These are phyloP conservation scores for Diutina neorugosa DNA, from an alignment of 1,139 yeast genomes.

Conservation along the genomic window DNA sequence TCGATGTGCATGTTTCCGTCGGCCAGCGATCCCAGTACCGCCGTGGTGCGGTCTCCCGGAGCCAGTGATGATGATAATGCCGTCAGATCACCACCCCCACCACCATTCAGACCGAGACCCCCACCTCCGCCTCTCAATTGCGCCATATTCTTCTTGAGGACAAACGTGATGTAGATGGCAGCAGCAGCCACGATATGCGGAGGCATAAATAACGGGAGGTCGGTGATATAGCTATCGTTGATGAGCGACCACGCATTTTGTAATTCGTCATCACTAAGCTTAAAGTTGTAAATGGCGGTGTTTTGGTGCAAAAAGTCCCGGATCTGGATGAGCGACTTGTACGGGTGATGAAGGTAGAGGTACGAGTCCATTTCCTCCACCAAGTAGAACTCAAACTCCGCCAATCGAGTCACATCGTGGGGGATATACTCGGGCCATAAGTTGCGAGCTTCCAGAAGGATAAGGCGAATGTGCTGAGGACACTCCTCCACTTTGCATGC, in stretches of 20 bases:
- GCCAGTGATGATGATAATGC: not conserved
- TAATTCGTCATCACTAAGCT: slow-evolving; percentile 52
- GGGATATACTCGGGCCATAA: slow-evolving; percentile 95
- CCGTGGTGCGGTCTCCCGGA: not conserved
- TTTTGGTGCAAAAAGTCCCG: slow-evolving; percentile 23
- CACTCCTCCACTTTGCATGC: slow-evolving; percentile 93
- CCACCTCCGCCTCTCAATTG: slow-evolving; percentile 12
- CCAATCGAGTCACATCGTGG: slow-evolving; percentile 83
- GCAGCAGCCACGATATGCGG: slow-evolving; percentile 88
- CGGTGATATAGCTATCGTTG: slow-evolving; percentile 85
- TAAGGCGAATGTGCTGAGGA: slow-evolving; percentile 83
- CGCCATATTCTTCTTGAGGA: slow-evolving; percentile 33
- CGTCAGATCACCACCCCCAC: not conserved
- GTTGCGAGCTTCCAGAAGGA: slow-evolving; percentile 74
- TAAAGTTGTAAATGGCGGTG: slow-evolving; percentile 15
- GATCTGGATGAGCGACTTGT: slow-evolving; percentile 59
- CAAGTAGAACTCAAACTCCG: slow-evolving; percentile 89
- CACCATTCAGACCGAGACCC: slow-evolving; percentile 1
- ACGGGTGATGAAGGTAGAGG: slow-evolving; percentile 81
- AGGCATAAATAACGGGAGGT: slow-evolving; percentile 67
- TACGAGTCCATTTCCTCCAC: slow-evolving; percentile 82
- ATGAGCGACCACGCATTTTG: slow-evolving; percentile 85
- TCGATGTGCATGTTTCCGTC: slow-evolving; percentile 22
- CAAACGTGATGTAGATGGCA: slow-evolving; percentile 63
- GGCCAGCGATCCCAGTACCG: slow-evolving; percentile 4